Percentiles rank a stretch among this genome's conserved stretches.
Evolutionary conservation across 2,329 filamentous ascomycete species (phyloP).

Genomic region (Venturia asperata): DNA sequence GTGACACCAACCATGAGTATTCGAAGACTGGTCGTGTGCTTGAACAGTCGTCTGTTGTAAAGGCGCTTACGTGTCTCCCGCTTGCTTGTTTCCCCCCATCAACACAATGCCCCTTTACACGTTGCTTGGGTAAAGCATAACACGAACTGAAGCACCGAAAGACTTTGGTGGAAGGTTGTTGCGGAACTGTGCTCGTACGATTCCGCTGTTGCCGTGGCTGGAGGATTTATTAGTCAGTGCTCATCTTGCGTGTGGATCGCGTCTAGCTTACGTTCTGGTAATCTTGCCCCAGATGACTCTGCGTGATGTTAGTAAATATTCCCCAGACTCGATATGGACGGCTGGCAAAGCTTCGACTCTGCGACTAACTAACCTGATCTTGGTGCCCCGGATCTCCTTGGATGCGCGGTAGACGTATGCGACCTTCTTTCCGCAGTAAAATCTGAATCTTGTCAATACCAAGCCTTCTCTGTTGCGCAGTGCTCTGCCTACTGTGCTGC

Average conservation of each 20-base stretch:
- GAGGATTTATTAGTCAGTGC: constrained; percentile 10
- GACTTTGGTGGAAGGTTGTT: constrained; percentile 92
- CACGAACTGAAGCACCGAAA: constrained; percentile 64
- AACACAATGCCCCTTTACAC: constrained; percentile 54
- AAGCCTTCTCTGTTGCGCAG: background rate
- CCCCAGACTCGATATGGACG: background rate
- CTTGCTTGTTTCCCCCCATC: background rate
- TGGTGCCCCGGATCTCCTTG: constrained; percentile 92
- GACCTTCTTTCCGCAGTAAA: constrained; percentile 98
- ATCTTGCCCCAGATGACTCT: constrained; percentile 94
- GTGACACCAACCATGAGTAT: constrained; percentile 15
- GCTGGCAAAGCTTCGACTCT: background rate
- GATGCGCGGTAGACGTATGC: constrained; percentile 97
- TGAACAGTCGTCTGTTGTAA: constrained; percentile 9
- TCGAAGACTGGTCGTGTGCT: constrained; percentile 2
- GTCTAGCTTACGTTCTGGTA: constrained; percentile 77
- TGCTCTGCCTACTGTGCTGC: constrained; percentile 63
- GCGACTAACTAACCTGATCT: constrained; percentile 62
- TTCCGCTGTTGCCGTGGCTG: constrained; percentile 79
- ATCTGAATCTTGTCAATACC: constrained; percentile 40
- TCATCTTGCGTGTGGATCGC: background rate
- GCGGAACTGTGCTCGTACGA: constrained; percentile 96
- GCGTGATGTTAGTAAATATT: background rate
- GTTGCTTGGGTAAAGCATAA: constrained; percentile 97
- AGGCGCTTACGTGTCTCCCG: background rate